Evolutionary conservation across 2,329 filamentous ascomycete genomes (phyloP), one percentile per base, ranked within the genome.

Genomic region (Aspergillus cejpii): DNA sequence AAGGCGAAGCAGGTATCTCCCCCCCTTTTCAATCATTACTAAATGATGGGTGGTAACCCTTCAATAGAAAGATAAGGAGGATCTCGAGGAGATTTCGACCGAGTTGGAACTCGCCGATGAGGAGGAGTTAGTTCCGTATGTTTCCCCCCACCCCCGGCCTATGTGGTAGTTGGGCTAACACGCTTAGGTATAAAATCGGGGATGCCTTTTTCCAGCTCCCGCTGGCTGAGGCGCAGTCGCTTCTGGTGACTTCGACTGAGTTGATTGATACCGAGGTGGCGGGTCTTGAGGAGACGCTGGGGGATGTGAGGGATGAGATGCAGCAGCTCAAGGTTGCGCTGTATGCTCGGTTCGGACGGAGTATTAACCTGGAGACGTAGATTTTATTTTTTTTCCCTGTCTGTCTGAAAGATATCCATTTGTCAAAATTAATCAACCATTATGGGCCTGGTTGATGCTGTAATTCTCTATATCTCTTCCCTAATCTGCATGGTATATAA

Each of bases 41-140:
- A n/a, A n/a, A n/a, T n/a, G n/a, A n/a, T n/a, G n/a, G n/a, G n/a
- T n/a, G n/a, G n/a, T n/a, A n/a, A n/a, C n/a, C n/a, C 11, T 19
- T 38, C 28, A 29, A 34, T 56, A 97, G 91, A 97, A 97, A 74
- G 91, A 97, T 68, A 97, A 96, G 72, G 92, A 98, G 69, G 92
- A 97, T 63, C 79, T 97, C 3, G 90, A 97, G 64, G 92, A 98
- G 67, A 79, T 98, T 43, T 85, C 84, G 1, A 87, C 78, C 43
- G 92, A 98, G 67, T 77, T 98, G 37, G 92, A 98, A 70, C 80
- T 98, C 14, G 87, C 88, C 41, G 91, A 97, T 66, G 92, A 98
- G 66, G 91, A 97, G 58, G 89, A 95, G 42, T 82, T 85, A 61
- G 83, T 98, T 17, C 90, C 87, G 86, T 96, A 77, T 65, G 83